phyloP scores from a whole-genome alignment of 75 land plant species.

The Cunninghamia lanceolata region DNA sequence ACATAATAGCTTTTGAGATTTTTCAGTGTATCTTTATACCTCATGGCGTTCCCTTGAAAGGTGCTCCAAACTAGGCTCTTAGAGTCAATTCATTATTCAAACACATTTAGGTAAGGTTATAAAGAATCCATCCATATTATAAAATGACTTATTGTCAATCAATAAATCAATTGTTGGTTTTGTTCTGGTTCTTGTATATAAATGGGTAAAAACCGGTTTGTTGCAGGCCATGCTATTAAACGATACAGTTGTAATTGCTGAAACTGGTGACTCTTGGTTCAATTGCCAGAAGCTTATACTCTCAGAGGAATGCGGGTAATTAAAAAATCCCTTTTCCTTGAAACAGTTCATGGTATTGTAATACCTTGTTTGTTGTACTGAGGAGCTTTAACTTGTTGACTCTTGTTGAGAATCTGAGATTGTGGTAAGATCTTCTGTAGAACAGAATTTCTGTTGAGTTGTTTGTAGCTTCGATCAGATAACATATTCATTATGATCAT shows the following conservation, averaged over 20 bases:
- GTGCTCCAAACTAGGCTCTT: conserved; percentile 39
- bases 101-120: conserved; percentile 62
- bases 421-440: too few species aligned
- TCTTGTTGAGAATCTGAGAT: too few species aligned
- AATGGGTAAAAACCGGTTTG: not conserved
- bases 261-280: conserved; percentile 97
- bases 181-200: not conserved
- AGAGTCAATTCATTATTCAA: conserved; percentile 46
- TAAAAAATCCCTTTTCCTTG: not conserved
- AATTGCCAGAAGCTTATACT: conserved; percentile 83
- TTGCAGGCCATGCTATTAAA: conserved; percentile 56
- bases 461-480: too few species aligned
- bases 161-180: too few species aligned
- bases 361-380: too few species aligned
- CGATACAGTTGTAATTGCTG: conserved; percentile 74
- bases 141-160: not conserved
- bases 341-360: too few species aligned
- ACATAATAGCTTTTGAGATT: conserved; percentile 62
- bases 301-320: conserved; percentile 21
- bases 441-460: too few species aligned
- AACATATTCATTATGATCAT: too few species aligned
- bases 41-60: conserved; percentile 37
- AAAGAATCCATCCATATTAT: not conserved
- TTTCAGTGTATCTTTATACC: conserved; percentile 69
- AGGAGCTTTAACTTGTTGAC: too few species aligned